phyloP scores from a whole-genome alignment of 2,329 filamentous ascomycete genomes.

The Atkinsonella hypoxylon region DNA sequence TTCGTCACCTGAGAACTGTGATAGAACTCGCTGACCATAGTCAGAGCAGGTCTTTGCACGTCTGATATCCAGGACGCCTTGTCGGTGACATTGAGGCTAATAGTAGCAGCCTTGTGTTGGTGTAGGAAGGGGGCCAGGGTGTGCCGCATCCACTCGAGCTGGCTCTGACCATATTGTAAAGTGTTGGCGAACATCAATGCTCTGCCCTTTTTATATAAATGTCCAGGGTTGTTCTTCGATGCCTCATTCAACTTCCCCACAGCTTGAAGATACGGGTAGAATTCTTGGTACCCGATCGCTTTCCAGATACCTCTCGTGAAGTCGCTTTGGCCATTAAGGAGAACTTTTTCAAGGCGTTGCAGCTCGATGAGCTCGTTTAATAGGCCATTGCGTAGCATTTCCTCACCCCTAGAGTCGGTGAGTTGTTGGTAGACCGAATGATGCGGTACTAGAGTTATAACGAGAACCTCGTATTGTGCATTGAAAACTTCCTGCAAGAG shows the following conservation, averaged over 20 bases:
- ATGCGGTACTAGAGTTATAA: background rate
- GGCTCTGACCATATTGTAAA: conserved; percentile 1
- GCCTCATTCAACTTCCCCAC: background rate
- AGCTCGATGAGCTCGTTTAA: conserved; percentile 1
- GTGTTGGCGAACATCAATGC: background rate
- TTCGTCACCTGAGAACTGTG: background rate
- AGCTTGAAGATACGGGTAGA: background rate
- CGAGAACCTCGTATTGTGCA: background rate
- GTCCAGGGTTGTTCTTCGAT: background rate
- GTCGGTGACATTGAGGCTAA: background rate
- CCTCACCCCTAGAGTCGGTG: background rate
- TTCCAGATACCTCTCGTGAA: background rate
- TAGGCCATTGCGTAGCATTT: background rate
- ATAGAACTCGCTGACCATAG: background rate
- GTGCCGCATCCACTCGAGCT: conserved; percentile 2
- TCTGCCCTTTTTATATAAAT: background rate
- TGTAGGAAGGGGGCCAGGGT: background rate
- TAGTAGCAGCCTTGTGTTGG: background rate
- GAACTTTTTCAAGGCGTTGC: background rate
- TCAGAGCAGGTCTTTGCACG: background rate
- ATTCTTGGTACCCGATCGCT: background rate
- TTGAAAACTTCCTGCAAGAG: background rate
- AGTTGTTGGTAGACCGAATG: background rate
- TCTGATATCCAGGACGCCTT: background rate
- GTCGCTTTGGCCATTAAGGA: background rate